Percentiles rank a stretch among this genome's conserved stretches.
Evolutionary conservation across 2,329 filamentous ascomycete genomes (phyloP).

Genomic region (Aspergillus quadricinctus): DNA sequence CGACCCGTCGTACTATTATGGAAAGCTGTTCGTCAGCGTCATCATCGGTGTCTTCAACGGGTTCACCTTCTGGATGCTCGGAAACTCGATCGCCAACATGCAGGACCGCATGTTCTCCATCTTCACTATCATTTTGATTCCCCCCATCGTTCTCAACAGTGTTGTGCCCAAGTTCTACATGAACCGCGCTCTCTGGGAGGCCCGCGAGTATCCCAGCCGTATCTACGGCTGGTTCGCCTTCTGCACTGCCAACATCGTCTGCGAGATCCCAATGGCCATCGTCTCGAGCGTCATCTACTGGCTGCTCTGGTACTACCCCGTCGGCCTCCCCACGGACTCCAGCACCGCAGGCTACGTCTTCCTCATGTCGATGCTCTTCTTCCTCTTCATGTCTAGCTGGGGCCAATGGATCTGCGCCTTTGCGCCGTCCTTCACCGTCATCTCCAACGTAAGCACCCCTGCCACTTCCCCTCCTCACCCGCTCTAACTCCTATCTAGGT

Average conservation of each 20-base stretch:
- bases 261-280: constrained; percentile 68
- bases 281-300: constrained; percentile 64
- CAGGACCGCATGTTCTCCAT: constrained; percentile 73
- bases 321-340: constrained; percentile 63
- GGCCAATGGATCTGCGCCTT: constrained; percentile 84
- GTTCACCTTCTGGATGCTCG: constrained; percentile 71
- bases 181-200: constrained; percentile 69
- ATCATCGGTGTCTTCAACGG: constrained; percentile 74
- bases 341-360: constrained; percentile 69
- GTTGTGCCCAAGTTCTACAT: constrained; percentile 74
- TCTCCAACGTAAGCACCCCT: constrained; percentile 52
- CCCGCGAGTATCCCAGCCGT: constrained; percentile 66
- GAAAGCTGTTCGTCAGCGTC: constrained; percentile 68
- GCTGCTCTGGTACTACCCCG: constrained; percentile 71
- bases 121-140: constrained; percentile 63
- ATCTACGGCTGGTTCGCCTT: constrained; percentile 79
- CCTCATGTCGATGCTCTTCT: constrained; percentile 74
- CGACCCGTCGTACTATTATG: constrained; percentile 70
- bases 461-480: background rate
- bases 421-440: constrained; percentile 72
- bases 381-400: constrained; percentile 69
- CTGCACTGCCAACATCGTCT: constrained; percentile 66
- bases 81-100: constrained; percentile 62
- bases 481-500: constrained; percentile 34
- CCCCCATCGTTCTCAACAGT: constrained; percentile 67